Evolutionary conservation across 495 filamentous ascomycete species (phyloP).

Genomic region (Podospora tetraspora): DNA sequence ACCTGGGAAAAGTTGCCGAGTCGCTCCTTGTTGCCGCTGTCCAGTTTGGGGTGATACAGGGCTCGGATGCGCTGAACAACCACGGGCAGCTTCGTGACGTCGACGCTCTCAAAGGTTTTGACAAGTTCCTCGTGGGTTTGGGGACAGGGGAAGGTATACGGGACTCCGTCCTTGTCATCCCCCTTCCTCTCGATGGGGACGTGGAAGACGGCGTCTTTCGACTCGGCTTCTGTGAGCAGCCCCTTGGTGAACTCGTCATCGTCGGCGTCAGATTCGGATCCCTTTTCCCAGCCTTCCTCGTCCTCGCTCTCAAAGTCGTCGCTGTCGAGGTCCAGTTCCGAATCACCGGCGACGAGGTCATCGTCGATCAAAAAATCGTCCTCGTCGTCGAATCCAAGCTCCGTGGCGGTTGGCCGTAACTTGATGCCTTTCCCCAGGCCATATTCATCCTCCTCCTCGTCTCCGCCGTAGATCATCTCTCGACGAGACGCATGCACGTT

Average conservation of each 20-base stretch:
- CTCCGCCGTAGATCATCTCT: conserved; percentile 35
- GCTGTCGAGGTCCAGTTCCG: conserved; percentile 55
- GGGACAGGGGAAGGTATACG: conserved; percentile 82
- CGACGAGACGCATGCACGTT: conserved; percentile 10
- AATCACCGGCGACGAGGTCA: conserved; percentile 67
- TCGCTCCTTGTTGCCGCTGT: conserved; percentile 75
- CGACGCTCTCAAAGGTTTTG: conserved; percentile 52
- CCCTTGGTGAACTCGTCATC: conserved; percentile 67
- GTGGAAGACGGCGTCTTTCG: conserved; percentile 41
- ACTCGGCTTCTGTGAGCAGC: conserved; percentile 50
- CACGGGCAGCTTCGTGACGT: conserved; percentile 60
- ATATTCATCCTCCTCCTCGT: conserved; percentile 49
- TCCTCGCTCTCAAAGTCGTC: conserved; percentile 51
- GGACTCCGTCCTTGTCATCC: conserved; percentile 49
- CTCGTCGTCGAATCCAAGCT: conserved; percentile 73
- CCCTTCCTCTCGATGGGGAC: conserved; percentile 25
- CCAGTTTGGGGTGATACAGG: conserved; percentile 82
- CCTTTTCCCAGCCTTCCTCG: conserved; percentile 27
- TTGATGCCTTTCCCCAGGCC: conserved; percentile 52
- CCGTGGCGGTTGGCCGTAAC: conserved; percentile 39
- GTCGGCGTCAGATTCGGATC: conserved; percentile 49
- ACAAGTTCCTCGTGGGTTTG: conserved; percentile 69
- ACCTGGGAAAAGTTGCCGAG: conserved; percentile 67
- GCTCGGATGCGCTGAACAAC: conserved; percentile 86
- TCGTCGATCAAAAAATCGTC: conserved; percentile 90